Evolutionary conservation across 495 filamentous ascomycete species (phyloP), one percentile per base, ranked within the genome.

Genomic region (Terfezia claveryi): DNA sequence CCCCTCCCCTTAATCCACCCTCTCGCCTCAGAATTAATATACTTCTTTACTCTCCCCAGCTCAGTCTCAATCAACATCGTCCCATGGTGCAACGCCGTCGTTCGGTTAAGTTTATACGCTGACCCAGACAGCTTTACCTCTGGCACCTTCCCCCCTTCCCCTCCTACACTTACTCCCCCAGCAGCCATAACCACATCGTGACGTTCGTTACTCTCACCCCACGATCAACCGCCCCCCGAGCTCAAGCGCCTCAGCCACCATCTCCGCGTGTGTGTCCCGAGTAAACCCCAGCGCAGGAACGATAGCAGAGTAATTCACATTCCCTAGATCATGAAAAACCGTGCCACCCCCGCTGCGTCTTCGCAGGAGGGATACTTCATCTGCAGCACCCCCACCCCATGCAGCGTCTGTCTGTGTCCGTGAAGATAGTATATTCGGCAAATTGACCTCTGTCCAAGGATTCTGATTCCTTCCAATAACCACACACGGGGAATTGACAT

Each of bases 391-490:
- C 89, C 76, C 50, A 5, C n/a, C 50, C n/a, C 12, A 23, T 32
- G 23, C 76, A 65, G 36, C 81, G 70, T n/a, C 56, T 59, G 32
- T 57, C 62, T 16, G 36, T 20, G 10, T 27, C n/a, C 36, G 69
- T 65, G 1, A 87, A 68, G 9, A 16, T 12, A 51, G 14, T 12
- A 73, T 70, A n/a, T 46, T 20, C 17, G 69, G 69, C 8, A 93
- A 74, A 66, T 94, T 85, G 50, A 82, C 80, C 67, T 98, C 91
- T 9, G 85, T 72, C 88, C 88, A 98, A 41, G 91, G 91, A 65
- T 98, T 98, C 65, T 98, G 91, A 66, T 98, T 98, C 50, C 89
- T 82, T 12, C 91, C 91, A 56, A 98, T 80, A 58, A 98, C 78
- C 52, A 98, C 74, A 67, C 83, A 82, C 8, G 89, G 87, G 11